Base-by-base conservation (phyloP, 2,329 filamentous ascomycete genomes). In the Venturia oleaginea region DNA sequence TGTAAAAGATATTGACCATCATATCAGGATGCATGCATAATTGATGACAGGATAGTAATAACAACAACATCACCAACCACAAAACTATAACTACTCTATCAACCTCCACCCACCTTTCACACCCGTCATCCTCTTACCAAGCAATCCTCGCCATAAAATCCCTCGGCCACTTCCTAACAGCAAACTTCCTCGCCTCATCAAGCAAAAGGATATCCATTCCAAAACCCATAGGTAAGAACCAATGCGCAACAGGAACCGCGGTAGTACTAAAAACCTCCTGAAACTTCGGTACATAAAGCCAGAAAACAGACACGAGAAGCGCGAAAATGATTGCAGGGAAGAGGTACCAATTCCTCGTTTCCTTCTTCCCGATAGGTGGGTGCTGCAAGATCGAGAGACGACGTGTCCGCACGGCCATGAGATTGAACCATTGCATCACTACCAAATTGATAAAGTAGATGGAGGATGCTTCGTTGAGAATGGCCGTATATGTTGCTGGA, bases 371-470 rank as follows among this genome's bases (percentile, higher is more conserved):
- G 8, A 83, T 67, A 0, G 89, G 88, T 3, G 86, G 85, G 68
- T 92, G 88, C 71, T 90, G 86, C 73, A 92, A 86, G 67, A 92
- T 83, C 64, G 83, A 77, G 70, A 85, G 65, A 71, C 83, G 71
- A 71, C 78, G 68, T 68, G 80, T 92, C 19, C 88, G 81, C 5
- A 89, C 80, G 1, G 86, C 85, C 70, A 92, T 82, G 4, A 92
- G 78, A 71, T 88, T 90, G 79, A 91, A 91, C 80, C 86, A 87
- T 79, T 90, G 87, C 88, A 92, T 91, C 60, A 92, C 86, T 2
- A 93, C 89, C 27, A 93, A 77, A 66, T 87, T 92, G 68, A 92
- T 83, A 69, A 92, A 92, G 74, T 92, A 92, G 66, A 93, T 86
- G 19, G 86, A 89, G 43, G 84, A 87, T 0, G 87, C 88, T 66